Evolutionary conservation across 768 basidiomycete genomes (phyloP).

Genomic region (Boletus reticuloceps): DNA sequence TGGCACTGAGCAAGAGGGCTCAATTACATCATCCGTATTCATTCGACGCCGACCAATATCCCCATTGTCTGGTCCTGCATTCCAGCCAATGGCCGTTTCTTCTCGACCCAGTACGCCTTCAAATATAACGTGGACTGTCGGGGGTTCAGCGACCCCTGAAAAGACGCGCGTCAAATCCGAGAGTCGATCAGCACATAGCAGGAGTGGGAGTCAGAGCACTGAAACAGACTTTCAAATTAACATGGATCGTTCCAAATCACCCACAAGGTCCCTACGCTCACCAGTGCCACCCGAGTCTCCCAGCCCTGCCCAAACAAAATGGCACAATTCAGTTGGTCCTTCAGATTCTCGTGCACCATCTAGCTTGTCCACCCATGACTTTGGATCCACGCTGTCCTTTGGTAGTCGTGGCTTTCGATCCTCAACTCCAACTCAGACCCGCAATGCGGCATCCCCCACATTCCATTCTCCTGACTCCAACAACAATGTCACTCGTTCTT

Average conservation of each 20-base stretch:
- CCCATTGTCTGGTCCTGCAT: constrained; percentile 60
- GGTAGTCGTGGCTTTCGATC: constrained; percentile 49
- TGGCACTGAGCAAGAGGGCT: constrained; percentile 39
- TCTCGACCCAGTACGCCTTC: constrained; percentile 62
- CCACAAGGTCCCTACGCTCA: constrained; percentile 50
- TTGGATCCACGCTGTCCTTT: constrained; percentile 44
- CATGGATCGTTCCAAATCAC: constrained; percentile 40
- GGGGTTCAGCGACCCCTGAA: constrained; percentile 32
- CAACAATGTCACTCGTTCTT: constrained; percentile 47
- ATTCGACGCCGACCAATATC: constrained; percentile 68
- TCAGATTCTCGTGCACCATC: constrained; percentile 43
- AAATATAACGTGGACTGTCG: constrained; percentile 67
- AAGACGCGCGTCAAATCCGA: constrained; percentile 30
- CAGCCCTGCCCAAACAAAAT: constrained; percentile 37
- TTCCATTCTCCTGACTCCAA: constrained; percentile 35
- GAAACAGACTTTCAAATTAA: constrained; percentile 25
- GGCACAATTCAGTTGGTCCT: constrained; percentile 31
- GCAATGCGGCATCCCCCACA: constrained; percentile 49
- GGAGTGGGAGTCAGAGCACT: constrained; percentile 59
- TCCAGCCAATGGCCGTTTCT: constrained; percentile 57
- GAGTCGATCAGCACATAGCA: constrained; percentile 41
- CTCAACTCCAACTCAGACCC: constrained; percentile 66
- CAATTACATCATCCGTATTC: constrained; percentile 51
- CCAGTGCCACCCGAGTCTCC: constrained; percentile 63
- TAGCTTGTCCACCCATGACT: constrained; percentile 47